Evolutionary conservation across 176 grass and related monocot species (phyloP), one percentile per base, ranked within the genome.

Genomic region (Oryza glaberrima): DNA sequence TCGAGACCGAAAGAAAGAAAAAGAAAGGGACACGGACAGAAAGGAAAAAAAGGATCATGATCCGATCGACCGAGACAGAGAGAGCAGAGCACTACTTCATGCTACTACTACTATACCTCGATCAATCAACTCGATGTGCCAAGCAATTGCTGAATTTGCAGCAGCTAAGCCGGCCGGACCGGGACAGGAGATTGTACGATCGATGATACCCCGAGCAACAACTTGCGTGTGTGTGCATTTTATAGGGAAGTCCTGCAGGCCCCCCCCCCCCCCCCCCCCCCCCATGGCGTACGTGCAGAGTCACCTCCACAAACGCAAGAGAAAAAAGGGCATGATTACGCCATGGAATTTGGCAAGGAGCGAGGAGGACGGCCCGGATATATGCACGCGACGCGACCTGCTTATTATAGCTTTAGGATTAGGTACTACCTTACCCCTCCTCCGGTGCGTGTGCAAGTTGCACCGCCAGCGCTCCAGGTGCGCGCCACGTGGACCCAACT

Each of bases 271-370:
- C 20, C 54, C 4, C 54, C 22, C 22, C 1, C 19, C 35, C 20
- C 54, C 4, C 54, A 60, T 60, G 54, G 54, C 54, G 19, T 9
- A 20, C 52, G 19, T n/a, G 56, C 52, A 56, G 88, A 74, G 60
- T 90, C 79, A 83, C 9, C 45, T 58, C 28, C 83, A 61, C 88
- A 90, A 71, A 71, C 25, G 83, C 65, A 22, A 19, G 41, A 26
- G 41, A 41, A 67, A 61, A 61, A 38, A 60, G 67, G 70, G 52
- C 75, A 86, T 90, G 58, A 90, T 90, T 73, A 63, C 74, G 46
- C 83, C 88, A 86, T 67, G 83, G 83, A 90, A 86, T 41, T 84
- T 84, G 75, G 63, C 63, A 56, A 70, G 56, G 56, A 61, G 35
- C 35, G 35, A 36, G 20, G 69, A 88, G 26, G 51, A 65, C 20